Evolutionary conservation across 768 basidiomycete genomes (phyloP), one percentile per base, ranked within the genome.

Genomic region (Termitomyces sp.): DNA sequence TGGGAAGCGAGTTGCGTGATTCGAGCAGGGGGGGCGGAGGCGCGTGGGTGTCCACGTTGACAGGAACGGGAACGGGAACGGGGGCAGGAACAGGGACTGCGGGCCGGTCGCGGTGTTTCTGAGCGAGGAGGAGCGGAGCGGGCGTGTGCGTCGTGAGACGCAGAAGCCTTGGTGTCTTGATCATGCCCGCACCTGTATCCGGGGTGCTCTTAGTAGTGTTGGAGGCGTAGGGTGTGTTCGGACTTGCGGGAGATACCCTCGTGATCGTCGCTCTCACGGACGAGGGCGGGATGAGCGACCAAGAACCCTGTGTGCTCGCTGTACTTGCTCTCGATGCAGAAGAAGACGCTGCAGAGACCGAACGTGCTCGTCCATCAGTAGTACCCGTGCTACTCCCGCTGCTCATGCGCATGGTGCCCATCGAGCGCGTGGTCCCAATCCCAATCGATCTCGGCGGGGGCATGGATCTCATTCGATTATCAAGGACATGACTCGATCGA

Each of bases 121-220:
- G 66, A 0, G 73, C 70, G 4, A 74, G 64, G 26, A 70, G 70
- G 6, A 75, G 46, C 17, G 55, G 55, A 0, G 58, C 22, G 6
- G 47, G 56, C 4, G 28, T n/a, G 47, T 45, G 44, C 7, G 55
- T 34, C 2, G 32, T n/a, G 14, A 53, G 22, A 7, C 51, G 40
- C 0, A 53, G 24, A 2, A 21, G 42, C 1, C 51, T 42, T 8
- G 51, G 42, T 2, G 51, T 44, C 42, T 34, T 32, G 1, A 53
- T n/a, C 51, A 11, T 21, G 32, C 14, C 2, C 21, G 28, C 19
- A 3, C 17, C 21, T 10, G 35, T 9, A 7, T 24, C 48, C 1
- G 22, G 12, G 0, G 38, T 40, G 38, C 38, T 40, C 38, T 40
- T 38, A 7, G 17, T 7, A 2, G n/a, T 0, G 8, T n/a, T 38